A percentile compares a stretch with the other conserved stretches of the same genome.
Evolutionary conservation across 495 filamentous ascomycete species (phyloP).

Genomic region (Parmelia sp.): DNA sequence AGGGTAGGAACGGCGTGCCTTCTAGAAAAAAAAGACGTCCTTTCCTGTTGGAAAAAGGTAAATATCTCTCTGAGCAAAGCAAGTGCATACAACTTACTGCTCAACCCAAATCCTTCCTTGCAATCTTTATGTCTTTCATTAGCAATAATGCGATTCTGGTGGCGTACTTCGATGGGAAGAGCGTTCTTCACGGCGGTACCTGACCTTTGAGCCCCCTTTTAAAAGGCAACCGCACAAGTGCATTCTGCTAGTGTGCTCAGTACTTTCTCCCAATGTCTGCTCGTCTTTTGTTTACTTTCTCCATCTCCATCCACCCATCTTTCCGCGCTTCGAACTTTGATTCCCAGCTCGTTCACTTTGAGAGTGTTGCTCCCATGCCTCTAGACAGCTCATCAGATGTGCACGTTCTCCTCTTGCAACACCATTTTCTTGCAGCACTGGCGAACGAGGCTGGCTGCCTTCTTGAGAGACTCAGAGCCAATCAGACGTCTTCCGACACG

Average conservation of each 20-base stretch:
- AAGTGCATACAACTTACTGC: no score
- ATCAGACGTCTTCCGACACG: neutral
- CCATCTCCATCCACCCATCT: neutral
- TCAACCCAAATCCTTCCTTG: no score
- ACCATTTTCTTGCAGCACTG: neutral
- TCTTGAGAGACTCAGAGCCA: neutral
- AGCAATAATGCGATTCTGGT: neutral
- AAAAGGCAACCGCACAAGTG: neutral
- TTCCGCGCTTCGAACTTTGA: neutral
- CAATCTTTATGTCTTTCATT: neutral
- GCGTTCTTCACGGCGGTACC: neutral
- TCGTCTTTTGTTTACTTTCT: neutral
- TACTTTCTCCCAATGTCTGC: neutral
- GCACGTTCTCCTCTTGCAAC: neutral
- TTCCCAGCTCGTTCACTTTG: neutral
- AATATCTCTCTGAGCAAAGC: no score
- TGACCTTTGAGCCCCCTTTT: no score
- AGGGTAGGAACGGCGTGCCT: no score
- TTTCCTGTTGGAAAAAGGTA: no score
- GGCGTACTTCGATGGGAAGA: neutral
- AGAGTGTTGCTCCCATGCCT: neutral
- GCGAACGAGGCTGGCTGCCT: neutral
- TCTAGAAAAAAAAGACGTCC: no score
- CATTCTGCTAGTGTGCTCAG: neutral
- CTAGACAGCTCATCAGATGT: neutral